These are phyloP conservation scores for Hypericum perforatum DNA, from an alignment of 345 rosid species.

Conservation along the genomic window DNA sequence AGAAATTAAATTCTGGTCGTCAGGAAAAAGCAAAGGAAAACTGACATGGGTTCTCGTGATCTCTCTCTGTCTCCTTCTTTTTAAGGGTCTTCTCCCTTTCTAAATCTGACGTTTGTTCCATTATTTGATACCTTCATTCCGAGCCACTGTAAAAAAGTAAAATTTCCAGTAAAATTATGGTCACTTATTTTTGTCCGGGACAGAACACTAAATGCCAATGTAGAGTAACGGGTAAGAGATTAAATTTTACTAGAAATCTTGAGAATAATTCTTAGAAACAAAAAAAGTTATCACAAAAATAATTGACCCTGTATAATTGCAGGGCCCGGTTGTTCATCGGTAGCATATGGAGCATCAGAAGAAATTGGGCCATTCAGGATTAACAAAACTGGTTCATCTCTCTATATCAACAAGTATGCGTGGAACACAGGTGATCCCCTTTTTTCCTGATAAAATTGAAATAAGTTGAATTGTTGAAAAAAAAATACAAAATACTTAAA, in stretches of 20 bases:
- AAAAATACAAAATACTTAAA: no score
- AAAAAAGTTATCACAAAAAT: no score
- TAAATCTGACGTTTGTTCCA: conserved; percentile 12
- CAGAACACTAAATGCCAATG: no score
- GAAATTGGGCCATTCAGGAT: conserved; percentile 93
- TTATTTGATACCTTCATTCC: neutral
- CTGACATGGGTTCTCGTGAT: conserved; percentile 18
- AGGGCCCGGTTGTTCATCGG: conserved; percentile 98
- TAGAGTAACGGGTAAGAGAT: no score
- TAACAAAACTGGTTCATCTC: conserved; percentile 48
- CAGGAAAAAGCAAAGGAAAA: neutral
- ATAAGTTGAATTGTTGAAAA: no score
- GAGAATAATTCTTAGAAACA: no score
- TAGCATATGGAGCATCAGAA: conserved; percentile 95
- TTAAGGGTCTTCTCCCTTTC: conserved; percentile 22
- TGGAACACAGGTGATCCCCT: conserved; percentile 54
- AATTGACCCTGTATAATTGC: conserved; percentile 7
- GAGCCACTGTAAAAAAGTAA: neutral
- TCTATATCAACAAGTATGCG: conserved; percentile 53
- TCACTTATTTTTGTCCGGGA: neutral
- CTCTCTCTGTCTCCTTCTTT: conserved; percentile 18
- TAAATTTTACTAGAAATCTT: no score
- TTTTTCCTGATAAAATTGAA: neutral
- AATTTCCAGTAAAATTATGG: neutral
- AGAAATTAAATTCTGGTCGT: conserved; percentile 16